Base-by-base conservation (phyloP, 805 yeast species). In the Schwanniomyces sp. region DNA sequence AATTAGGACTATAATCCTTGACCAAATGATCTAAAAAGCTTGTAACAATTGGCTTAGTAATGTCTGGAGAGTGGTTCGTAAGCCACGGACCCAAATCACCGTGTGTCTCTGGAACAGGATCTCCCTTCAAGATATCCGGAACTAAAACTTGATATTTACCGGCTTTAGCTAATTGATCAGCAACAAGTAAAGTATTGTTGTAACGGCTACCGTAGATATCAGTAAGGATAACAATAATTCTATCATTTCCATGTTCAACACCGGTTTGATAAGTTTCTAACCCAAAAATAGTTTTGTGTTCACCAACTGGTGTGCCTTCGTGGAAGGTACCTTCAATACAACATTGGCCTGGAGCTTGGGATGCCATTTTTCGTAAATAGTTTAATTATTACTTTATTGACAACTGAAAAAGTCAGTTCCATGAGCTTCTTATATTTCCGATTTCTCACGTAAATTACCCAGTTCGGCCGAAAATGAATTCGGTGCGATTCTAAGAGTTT, bases 101-200 rank as follows among this genome's bases (percentile, higher is more conserved):
- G 7, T 34, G 41, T 9, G 44, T 42, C 8, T 44, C 44, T 28
- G 48, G 44, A 44, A 50, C 27, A 30, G 74, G 73, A 41, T 81
- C 76, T 43, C 78, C 84, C 26, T 78, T 66, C 55, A 88, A 75
- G 49, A 88, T 74, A 64, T 90, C 96, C n/a, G 96, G 96, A 29
- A 85, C 67, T 41, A 85, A 71, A 1, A 86, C 91, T 39, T 76
- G 79, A 69, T 76, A 88, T 5, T 56, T 54, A 21, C 89, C 88
- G 7, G 63, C 63, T 42, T 66, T 65, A 40, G 91, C 87, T 51
- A 86, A 79, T 45, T 72, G 68, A 60, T 86, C 91, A 12, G 91
- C 92, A 51, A 82, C 62, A 55, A 91, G 72, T 56, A 76, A 66
- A 32, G 67, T 67, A 64, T 91, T 90, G 61, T 71, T 72, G 60